A percentile compares a stretch with the other conserved stretches of the same genome.
Conservation (phyloP, 176 grass and related monocot genomes). For the Pharus latifolius region DNA sequence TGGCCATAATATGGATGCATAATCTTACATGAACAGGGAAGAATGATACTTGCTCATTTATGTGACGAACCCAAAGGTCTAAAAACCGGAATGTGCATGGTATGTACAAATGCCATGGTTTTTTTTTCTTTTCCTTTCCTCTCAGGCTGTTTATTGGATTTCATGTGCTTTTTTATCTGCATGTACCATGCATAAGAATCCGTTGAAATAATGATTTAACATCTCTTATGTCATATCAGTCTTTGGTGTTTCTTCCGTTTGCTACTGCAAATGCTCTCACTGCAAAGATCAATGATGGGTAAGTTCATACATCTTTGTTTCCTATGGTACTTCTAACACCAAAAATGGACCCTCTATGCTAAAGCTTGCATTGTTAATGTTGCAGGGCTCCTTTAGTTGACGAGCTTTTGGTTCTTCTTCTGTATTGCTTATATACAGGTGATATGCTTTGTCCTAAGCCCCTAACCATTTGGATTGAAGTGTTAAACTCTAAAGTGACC, state of each 20-base stretch:
- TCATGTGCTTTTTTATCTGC: neutral
- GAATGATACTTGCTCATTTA: slow-evolving; percentile 95
- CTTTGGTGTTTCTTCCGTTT: slow-evolving; percentile 76
- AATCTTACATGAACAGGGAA: slow-evolving; percentile 54
- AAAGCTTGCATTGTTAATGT: neutral
- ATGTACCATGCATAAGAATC: neutral
- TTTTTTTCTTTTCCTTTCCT: neutral
- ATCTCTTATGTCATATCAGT: slow-evolving; percentile 36
- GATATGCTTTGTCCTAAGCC: neutral
- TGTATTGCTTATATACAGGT: slow-evolving; percentile 78
- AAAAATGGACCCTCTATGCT: neutral
- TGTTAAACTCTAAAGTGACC: neutral
- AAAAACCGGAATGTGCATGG: slow-evolving; percentile 98
- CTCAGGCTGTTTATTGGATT: neutral
- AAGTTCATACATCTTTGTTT: slow-evolving; percentile 8
- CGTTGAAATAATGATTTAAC: slow-evolving; percentile 2
- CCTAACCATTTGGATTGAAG: neutral
- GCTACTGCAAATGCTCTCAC: slow-evolving; percentile 90
- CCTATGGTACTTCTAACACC: neutral
- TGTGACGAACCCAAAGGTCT: slow-evolving; percentile 91
- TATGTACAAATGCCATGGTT: neutral
- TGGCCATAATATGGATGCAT: slow-evolving; percentile 8
- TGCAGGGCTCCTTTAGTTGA: slow-evolving; percentile 70
- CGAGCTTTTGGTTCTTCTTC: slow-evolving; percentile 61
- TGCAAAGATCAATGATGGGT: slow-evolving; percentile 78